Base-by-base conservation (phyloP, 2,329 filamentous ascomycete genomes). In the Dryadomyces sulphureus region DNA sequence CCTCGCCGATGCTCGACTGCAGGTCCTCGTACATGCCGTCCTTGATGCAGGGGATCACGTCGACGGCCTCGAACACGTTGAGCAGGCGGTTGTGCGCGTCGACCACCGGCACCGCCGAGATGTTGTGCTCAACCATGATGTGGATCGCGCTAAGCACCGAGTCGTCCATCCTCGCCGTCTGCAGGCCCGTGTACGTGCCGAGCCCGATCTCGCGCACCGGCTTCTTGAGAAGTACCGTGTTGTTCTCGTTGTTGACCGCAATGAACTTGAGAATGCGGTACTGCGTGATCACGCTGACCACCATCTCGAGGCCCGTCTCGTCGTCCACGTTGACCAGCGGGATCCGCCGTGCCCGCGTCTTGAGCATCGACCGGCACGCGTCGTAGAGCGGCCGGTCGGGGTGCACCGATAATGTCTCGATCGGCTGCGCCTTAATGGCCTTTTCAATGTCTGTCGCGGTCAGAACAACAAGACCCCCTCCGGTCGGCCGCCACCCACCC, bases 251-350 rank as follows among this genome's bases (percentile, higher is more conserved):
- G 63, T 98, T 98, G 63, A 98, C 90, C 11, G 92, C 89, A 51
- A 98, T 93, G 62, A 98, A 98, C 62, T 98, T 98, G 53, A 98
- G 76, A 55, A 98, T 96, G 48, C 93, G 84, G 64, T 98, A 98
- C 63, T 98, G 92, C 0, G 92, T 98, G 49, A 98, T 84, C 50
- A 98, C 92, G 56, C 88, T 95, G 50, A 98, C 85, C 17, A 98
- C 88, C 66, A 90, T 92, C 58, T 92, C 81, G 52, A 88, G 77
- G 47, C 84, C 80, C 2, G 92, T 98, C 64, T 98, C 92, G 59
- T 93, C 89, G 59, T 98, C 92, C 52, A 85, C 75, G 55, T 95
- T 92, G 49, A 98, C 83, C 7, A 98, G 73, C 1, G 92, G 92
- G 53, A 98, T 98, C 55, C 92, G 80, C 49, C 92, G 82, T 32